phyloP scores from a whole-genome alignment of 192 early-diverging fungal genomes.

The Gryganskiella cystojenkinii region DNA sequence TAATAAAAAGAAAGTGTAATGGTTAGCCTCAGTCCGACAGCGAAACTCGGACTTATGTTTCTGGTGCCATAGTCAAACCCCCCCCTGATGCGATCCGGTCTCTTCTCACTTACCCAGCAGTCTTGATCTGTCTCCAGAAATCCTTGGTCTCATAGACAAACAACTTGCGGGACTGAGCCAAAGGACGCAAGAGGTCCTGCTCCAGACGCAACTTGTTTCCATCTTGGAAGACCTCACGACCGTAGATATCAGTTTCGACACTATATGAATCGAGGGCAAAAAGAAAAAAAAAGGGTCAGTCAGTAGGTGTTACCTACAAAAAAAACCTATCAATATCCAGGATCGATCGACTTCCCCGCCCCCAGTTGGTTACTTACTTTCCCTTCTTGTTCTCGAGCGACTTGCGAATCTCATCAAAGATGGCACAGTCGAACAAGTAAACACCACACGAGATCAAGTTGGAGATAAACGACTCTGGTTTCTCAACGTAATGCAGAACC shows the following conservation, averaged over 20 bases:
- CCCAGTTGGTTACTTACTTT: slow-evolving; percentile 45
- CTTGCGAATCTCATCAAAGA: slow-evolving; percentile 87
- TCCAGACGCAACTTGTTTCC: slow-evolving; percentile 87
- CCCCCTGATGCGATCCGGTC: not conserved
- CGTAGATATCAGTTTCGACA: slow-evolving; percentile 52
- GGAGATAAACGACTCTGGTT: slow-evolving; percentile 95
- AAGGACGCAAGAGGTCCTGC: slow-evolving; percentile 89
- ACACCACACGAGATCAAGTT: slow-evolving; percentile 96
- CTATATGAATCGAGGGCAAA: slow-evolving; percentile 14
- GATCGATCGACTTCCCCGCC: not conserved
- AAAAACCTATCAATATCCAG: slow-evolving; percentile 22
- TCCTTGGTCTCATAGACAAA: slow-evolving; percentile 87
- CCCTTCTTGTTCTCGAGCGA: slow-evolving; percentile 78
- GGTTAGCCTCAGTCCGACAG: too few species aligned
- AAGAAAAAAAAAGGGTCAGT: slow-evolving; percentile 5
- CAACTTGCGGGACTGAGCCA: slow-evolving; percentile 87
- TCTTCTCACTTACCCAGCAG: slow-evolving; percentile 75
- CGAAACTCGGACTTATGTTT: too few species aligned
- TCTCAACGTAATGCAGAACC: slow-evolving; percentile 98
- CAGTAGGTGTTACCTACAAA: slow-evolving; percentile 20
- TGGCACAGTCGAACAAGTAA: slow-evolving; percentile 89
- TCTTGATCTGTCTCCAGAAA: slow-evolving; percentile 99
- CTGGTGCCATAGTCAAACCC: too few species aligned
- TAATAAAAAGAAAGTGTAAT: not conserved
- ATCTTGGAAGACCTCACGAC: slow-evolving; percentile 50